Base-by-base conservation (phyloP, 2,329 filamentous ascomycete genomes). In the Neofusicoccum cordaticola region DNA sequence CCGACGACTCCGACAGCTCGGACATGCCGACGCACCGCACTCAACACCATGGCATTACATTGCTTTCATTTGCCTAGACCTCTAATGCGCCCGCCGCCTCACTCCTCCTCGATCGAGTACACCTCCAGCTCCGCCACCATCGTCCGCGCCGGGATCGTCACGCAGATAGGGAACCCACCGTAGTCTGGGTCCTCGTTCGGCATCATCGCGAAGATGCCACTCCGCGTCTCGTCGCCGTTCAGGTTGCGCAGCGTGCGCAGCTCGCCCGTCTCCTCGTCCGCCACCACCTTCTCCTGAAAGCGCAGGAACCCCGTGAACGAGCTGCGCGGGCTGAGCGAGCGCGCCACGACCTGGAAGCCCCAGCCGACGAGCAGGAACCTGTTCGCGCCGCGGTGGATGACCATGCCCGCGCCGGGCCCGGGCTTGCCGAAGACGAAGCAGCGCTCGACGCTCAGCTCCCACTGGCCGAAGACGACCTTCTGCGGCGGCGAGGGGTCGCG, bases 121-220 rank as follows among this genome's bases (percentile, higher is more conserved):
- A 62, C 35, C 47, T 62, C 58, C 58, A 62, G 9, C 45, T 60
- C 56, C 11, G 56, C 56, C 44, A 60, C 31, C 41, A 47, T 47
- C 31, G 84, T 86, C 62, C 78, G 72, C 0, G 83, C 82, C 1
- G 83, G 84, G 37, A 85, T 81, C 0, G 83, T 86, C 1, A 86
- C 79, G 31, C 79, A 79, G 37, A 85, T 86, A 0, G 83, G 83
- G 65, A 85, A 85, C 0, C 81, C 82, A 1, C 84, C 84, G 69
- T 86, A 86, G 66, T 86, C 83, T 0, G 83, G 83, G 39, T 84
- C 77, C 39, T 85, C 81, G 65, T 81, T 84, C 0, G 83, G 85
- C 85, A 87, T 87, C 67, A 85, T 83, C 17, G 79, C 69, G 53
- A 79, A 81, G 52, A 74, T 73, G 1, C 84, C 83, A 67, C 79